Percentiles rank a stretch among this genome's conserved stretches.
Conservation (phyloP, 768 basidiomycete species). For the Serendipita indica region DNA sequence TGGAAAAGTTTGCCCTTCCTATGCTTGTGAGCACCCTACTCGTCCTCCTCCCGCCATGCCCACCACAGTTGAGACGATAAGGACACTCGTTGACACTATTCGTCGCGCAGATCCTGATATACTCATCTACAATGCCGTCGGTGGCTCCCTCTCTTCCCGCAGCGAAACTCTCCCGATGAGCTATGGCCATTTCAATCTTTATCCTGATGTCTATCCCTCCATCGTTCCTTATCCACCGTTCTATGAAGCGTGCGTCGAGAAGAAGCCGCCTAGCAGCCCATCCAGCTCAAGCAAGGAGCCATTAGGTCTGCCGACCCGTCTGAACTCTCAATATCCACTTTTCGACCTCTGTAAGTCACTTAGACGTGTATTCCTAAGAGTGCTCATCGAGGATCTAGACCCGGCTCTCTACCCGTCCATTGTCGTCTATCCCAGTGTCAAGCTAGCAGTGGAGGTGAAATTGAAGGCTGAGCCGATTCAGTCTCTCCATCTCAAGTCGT, state of each 20-base stretch:
- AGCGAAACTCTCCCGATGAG: not conserved
- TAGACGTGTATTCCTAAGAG: too few species aligned
- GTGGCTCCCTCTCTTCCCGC: not conserved
- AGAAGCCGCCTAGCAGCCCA: not conserved
- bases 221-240: constrained; percentile 12
- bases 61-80: not conserved
- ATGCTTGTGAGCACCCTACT: constrained; percentile 3
- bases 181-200: constrained; percentile 13
- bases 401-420: constrained; percentile 10
- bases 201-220: constrained; percentile 12
- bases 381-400: not conserved
- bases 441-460: not conserved
- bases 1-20: not conserved
- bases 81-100: not conserved
- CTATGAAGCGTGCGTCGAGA: not conserved
- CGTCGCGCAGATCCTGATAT: not conserved
- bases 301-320: not conserved
- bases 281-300: not conserved
- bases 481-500: not conserved
- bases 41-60: not conserved
- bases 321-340: constrained; percentile 9
- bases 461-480: constrained; percentile 1
- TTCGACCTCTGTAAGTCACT: constrained; percentile 11
- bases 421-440: constrained; percentile 5
- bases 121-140: not conserved